Percentiles rank a stretch among this genome's conserved stretches.
Evolutionary conservation across 768 basidiomycete species (phyloP).

Genomic region (Terana coerulea): DNA sequence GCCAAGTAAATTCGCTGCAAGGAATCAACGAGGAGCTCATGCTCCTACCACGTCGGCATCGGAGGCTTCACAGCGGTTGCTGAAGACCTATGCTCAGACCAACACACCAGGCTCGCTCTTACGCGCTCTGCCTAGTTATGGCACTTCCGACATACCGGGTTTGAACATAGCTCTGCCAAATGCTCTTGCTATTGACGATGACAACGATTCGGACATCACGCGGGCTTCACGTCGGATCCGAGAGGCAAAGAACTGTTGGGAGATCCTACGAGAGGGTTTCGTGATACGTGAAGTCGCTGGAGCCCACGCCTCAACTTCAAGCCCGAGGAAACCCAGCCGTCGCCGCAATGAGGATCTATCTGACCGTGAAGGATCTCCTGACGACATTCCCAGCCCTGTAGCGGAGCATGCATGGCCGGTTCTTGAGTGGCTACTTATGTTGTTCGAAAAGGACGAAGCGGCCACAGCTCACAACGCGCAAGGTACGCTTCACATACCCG

Average conservation of each 20-base stretch:
- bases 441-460: constrained; percentile 68
- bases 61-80: constrained; percentile 46
- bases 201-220: constrained; percentile 55
- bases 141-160: constrained; percentile 10
- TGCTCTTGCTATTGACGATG: constrained; percentile 27
- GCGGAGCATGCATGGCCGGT: constrained; percentile 66
- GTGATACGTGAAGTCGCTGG: constrained; percentile 31
- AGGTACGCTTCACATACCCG: constrained; percentile 14
- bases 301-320: background rate
- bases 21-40: constrained; percentile 36
- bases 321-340: constrained; percentile 12
- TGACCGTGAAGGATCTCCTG: constrained; percentile 10
- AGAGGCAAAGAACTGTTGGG: constrained; percentile 57
- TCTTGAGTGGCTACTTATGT: constrained; percentile 61
- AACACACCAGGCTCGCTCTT: constrained; percentile 52
- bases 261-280: constrained; percentile 53
- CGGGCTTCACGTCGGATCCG: constrained; percentile 50
- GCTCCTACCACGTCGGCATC: constrained; percentile 44
- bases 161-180: constrained; percentile 2
- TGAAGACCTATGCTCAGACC: constrained; percentile 53
- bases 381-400: constrained; percentile 32
- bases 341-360: constrained; percentile 28
- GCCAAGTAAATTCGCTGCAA: constrained; percentile 30
- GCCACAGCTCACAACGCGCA: constrained; percentile 35
- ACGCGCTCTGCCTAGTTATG: constrained; percentile 52